Base-by-base conservation (phyloP, 164 flowering plant species). In the Paratinospora sagittata region DNA sequence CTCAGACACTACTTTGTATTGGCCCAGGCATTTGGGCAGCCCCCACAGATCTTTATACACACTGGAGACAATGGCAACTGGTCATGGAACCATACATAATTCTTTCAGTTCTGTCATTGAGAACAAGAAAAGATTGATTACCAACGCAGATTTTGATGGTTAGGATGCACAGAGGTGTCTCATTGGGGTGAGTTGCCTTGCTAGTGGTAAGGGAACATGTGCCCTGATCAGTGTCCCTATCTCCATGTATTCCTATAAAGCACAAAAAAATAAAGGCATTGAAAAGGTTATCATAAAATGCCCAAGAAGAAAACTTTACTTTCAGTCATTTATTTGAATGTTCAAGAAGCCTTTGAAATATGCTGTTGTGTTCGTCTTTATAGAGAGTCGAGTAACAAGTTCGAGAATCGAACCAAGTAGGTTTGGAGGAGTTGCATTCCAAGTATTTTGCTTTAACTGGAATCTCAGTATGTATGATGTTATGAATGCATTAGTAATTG, bases 111-210 rank as follows among this genome's bases (percentile, higher is more conserved):
- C 21, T 52, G 4, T 52, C 60, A 16, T 3, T 17, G 60, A 19
- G 60, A 1, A 6, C 45, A 52, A 14, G 23, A 17, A 1, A 52
- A n/a, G 60, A 52, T 52, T 52, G 60, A 52, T 49, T 24, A 27
- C 6, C 19, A 16, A 37, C 12, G 39, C 41, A 49, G 57, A 3
- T 33, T n/a, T n/a, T 63, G 64, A 61, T 70, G 39, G 16, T 73
- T 67, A 80, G 69, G 77, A 70, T 70, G 41, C 37, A 77, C 85
- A 85, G 39, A 85, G 80, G 70, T 90, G 98, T 75, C 97, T 88
- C 97, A 94, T 82, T 37, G 98, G 97, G 9, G 88, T 85, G 37
- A 94, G 93, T 55, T 84, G 79, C 82, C 95, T 85, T 17, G 97
- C 95, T 65, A 87, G 83, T 8, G 93, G 85, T 69, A 92, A 93